phyloP scores from a whole-genome alignment of 2,329 filamentous ascomycete genomes.

The Fusarium equiseti region DNA sequence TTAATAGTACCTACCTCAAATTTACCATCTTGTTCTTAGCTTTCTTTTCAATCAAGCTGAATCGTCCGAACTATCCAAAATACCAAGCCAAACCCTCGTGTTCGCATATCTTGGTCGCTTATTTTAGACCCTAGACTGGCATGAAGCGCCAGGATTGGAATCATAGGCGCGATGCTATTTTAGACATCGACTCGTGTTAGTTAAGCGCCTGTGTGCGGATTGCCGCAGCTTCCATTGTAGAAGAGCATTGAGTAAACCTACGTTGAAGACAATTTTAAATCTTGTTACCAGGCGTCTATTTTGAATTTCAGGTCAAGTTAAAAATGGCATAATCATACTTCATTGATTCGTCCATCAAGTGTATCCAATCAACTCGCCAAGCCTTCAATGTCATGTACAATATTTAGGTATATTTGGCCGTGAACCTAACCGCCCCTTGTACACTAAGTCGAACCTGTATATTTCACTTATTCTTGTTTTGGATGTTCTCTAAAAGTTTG shows the following conservation, averaged over 20 bases:
- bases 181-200: constrained; percentile 15
- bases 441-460: neutral
- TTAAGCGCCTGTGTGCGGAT: constrained; percentile 19
- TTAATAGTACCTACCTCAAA: neutral
- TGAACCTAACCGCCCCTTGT: neutral
- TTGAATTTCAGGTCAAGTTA: neutral
- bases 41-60: neutral
- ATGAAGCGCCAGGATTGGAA: constrained; percentile 4
- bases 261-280: neutral
- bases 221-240: constrained; percentile 16
- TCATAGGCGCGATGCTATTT: constrained; percentile 45
- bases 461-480: neutral
- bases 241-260: neutral
- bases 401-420: neutral
- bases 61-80: neutral
- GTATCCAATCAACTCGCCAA: neutral
- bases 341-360: neutral
- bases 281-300: neutral
- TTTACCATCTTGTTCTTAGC: neutral
- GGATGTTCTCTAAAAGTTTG: neutral
- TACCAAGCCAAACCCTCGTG: neutral
- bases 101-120: constrained; percentile 27
- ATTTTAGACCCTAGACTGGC: neutral
- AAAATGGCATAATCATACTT: neutral
- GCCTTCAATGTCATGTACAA: neutral